These are phyloP conservation scores for Paraphaeosphaeria sporulosa DNA, from an alignment of 2,329 filamentous ascomycete species.

Conservation along the genomic window DNA sequence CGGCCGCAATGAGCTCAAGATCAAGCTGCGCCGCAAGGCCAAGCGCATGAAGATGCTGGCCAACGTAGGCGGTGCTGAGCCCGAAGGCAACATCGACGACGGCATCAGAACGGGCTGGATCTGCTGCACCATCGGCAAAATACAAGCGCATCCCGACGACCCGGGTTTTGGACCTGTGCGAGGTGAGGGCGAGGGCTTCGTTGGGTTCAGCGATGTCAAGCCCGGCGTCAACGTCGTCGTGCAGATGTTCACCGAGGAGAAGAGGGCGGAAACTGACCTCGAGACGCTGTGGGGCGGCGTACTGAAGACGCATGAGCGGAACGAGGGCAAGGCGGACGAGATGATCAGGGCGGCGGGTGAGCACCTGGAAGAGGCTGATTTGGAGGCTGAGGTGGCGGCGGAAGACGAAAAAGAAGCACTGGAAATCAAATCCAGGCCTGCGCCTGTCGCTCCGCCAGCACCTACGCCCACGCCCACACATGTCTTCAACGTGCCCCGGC, in stretches of 20 bases:
- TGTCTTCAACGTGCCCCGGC: constrained; percentile 28
- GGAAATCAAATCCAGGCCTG: background rate
- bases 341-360: constrained; percentile 32
- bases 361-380: constrained; percentile 31
- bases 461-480: constrained; percentile 18
- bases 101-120: constrained; percentile 95
- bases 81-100: constrained; percentile 73
- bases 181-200: constrained; percentile 62
- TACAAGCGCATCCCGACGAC: constrained; percentile 62
- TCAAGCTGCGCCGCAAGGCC: constrained; percentile 80
- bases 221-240: constrained; percentile 70
- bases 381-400: constrained; percentile 18
- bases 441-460: background rate
- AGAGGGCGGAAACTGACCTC: constrained; percentile 70
- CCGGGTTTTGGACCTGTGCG: constrained; percentile 33
- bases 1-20: constrained; percentile 88
- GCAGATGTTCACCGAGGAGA: constrained; percentile 76
- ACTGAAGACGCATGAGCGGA: constrained; percentile 52
- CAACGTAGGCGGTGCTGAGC: constrained; percentile 63
- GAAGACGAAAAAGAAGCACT: background rate
- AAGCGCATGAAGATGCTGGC: constrained; percentile 83
- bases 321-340: constrained; percentile 44
- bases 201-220: constrained; percentile 75
- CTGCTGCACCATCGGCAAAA: constrained; percentile 84
- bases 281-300: constrained; percentile 68